Evolutionary conservation across 495 filamentous ascomycete species (phyloP).

Genomic region (Cudoniella acicularis): DNA sequence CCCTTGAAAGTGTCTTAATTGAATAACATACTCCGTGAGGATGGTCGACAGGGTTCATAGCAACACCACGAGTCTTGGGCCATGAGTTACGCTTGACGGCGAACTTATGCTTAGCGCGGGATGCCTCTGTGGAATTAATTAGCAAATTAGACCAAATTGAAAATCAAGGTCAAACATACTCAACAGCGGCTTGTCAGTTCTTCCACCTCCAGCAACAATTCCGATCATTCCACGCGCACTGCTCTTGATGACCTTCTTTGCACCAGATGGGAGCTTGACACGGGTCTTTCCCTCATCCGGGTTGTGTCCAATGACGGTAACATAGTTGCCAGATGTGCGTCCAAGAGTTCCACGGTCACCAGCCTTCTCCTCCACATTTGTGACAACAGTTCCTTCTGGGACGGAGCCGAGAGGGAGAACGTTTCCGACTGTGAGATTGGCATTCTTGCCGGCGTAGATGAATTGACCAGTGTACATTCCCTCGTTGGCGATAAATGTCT

Average conservation of each 20-base stretch:
- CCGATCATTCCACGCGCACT: slow-evolving; percentile 95
- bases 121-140: slow-evolving; percentile 65
- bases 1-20: slow-evolving; percentile 39
- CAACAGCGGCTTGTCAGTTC: slow-evolving; percentile 98
- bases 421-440: slow-evolving; percentile 91
- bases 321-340: slow-evolving; percentile 97
- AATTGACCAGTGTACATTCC: slow-evolving; percentile 99
- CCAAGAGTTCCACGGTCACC: slow-evolving; percentile 95
- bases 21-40: slow-evolving; percentile 74
- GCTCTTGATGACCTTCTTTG: slow-evolving; percentile 98
- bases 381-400: slow-evolving; percentile 97
- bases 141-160: slow-evolving; percentile 12
- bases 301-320: slow-evolving; percentile 98
- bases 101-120: slow-evolving; percentile 98
- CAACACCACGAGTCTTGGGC: slow-evolving; percentile 99
- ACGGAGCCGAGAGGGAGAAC: slow-evolving; percentile 88
- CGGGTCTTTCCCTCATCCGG: slow-evolving; percentile 98
- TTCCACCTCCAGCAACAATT: slow-evolving; percentile 97
- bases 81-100: slow-evolving; percentile 99
- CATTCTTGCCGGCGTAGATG: slow-evolving; percentile 99
- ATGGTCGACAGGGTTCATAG: slow-evolving; percentile 99
- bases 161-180: slow-evolving; percentile 48
- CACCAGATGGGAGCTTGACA: slow-evolving; percentile 96
- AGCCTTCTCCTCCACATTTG: slow-evolving; percentile 98
- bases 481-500: slow-evolving; percentile 99